Base-by-base conservation (phyloP, 1,284 basidiomycete species). In the Entoloma clypeatum region DNA sequence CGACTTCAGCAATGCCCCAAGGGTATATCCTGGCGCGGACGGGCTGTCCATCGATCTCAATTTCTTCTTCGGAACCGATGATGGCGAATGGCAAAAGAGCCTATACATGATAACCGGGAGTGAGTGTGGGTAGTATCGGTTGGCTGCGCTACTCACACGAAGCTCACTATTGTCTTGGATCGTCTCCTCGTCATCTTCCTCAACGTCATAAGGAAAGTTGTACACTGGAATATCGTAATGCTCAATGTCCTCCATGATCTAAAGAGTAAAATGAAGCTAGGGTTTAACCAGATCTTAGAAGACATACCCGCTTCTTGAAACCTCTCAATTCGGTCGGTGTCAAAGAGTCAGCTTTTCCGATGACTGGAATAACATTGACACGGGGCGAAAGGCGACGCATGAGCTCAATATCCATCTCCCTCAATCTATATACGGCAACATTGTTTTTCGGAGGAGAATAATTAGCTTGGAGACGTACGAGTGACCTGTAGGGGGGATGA, bases 241-340 rank as follows among this genome's bases (percentile, higher is more conserved):
- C 61, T 98, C 95, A 54, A 99, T 98, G 63, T 99, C 95, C 68
- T 99, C 94, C 93, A 98, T 98, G 60, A 99, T 85, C 90, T 94
- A 24, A 17, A 42, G 26, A 34, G 49, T 30, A 40, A 41, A 24
- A 39, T 38, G 18, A 31, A 24, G 30, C 13, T 31, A 42, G 28
- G 13, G 17, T 11, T 26, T 17, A 14, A 31, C 10, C 42, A 14
- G 22, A 22, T 16, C 9, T 24, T 17, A 44, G 16, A 18, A 9
- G 21, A 72, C 81, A 53, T 48, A 93, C 92, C 61, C 96, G 77
- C 69, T 94, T 93, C 78, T 97, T 99, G 81, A 99, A 99, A 8
- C 84, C 92, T 48, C 80, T 79, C 41, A 97, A 80, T 64, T 97
- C 94, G 48, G 75, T 79, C 3, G 91, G 90, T 11, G 95, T 98